Evolutionary conservation across 495 filamentous ascomycete genomes (phyloP), one percentile per base, ranked within the genome.

Genomic region (Penicillium bialowiezense): DNA sequence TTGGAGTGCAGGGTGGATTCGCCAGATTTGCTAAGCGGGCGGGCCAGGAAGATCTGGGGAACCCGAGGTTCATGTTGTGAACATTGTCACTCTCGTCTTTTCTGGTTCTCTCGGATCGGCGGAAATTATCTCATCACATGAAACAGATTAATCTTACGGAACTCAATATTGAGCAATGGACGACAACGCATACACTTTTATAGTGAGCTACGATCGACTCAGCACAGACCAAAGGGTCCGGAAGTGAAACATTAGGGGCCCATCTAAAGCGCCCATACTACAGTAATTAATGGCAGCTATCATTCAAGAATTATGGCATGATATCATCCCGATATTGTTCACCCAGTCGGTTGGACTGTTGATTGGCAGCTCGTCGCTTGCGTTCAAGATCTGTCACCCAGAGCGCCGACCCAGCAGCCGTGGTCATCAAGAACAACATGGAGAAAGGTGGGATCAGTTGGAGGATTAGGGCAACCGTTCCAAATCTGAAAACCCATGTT

Each of bases 401-500:
- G 32, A 87, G 61, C 5, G 83, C 82, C 48, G 78, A 76, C 9
- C 83, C 83, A 43, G 76, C 75, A 17, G 83, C 81, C 19, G 81
- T 83, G 14, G 84, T 84, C 58, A 87, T 68, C 23, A 87, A 67
- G 55, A 87, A 87, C 19, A 85, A 61, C 83, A 87, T 86, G 37
- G 78, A 82, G 36, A 85, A 63, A 3, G 78, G 72, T 9, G 84
- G 84, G 18, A 86, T 66, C 19, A 87, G 62, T 58, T 87, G 84
- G 24, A 87, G 62, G 13, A 83, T 36, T 50, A 86, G 61, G 24
- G 81, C 80, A 9, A 83, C 62, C 3, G 81, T 80, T 21, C 84
- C 84, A 55, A 86, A 85, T 37, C 81, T 81, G n/a, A n/a, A n/a
- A n/a, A n/a, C n/a, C n/a, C n/a, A n/a, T n/a, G n/a, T n/a, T n/a